Evolutionary conservation across 495 filamentous ascomycete genomes (phyloP), one percentile per base, ranked within the genome.

Genomic region (Daldinia concentrica): DNA sequence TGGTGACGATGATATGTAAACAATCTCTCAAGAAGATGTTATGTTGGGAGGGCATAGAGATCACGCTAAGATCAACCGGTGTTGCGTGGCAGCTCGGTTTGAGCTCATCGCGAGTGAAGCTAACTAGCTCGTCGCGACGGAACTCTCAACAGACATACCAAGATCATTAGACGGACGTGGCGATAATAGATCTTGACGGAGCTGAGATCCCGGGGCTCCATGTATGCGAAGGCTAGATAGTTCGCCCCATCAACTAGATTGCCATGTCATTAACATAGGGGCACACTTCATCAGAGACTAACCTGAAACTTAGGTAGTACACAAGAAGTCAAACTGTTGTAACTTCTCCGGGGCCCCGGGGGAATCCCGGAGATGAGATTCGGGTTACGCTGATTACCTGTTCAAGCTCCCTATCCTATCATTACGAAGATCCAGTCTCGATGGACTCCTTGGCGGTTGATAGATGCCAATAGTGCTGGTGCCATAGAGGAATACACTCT

Each of bases 11-110:
- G 56, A 48, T 37, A 59, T 43, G 26, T 45, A n/a, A 43, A 36
- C 27, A n/a, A 57, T 22, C 15, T 32, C 24, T 22, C 43, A 50
- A 34, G 48, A 24, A 34, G 22, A 62, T 58, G 36, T 19, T 15
- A 62, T 14, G 5, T 1, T 48, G 14, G 14, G 22, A 24, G 52
- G 51, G 1, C 17, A 36, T 26, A 41, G 30, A 48, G 22, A 3
- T 11, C 27, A 37, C 37, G 30, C 15, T 24, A 52, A 55, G 48
- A 56, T 26, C 45, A 57, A 62, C 60, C 51, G 56, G 56, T 68
- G 50, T 54, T 64, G 65, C 61, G 36, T 68, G 70, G 45, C 60
- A 60, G 56, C 60, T 73, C 22, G 5, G 5, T 27, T 56, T 30
- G 58, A 68, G 59, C 64, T 64, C 56, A 39, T 29, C 64, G 24